Evolutionary conservation across 352 stramenopile genomes (phyloP), one percentile per base, ranked within the genome.

Genomic region (Pythium phragmiticola): DNA sequence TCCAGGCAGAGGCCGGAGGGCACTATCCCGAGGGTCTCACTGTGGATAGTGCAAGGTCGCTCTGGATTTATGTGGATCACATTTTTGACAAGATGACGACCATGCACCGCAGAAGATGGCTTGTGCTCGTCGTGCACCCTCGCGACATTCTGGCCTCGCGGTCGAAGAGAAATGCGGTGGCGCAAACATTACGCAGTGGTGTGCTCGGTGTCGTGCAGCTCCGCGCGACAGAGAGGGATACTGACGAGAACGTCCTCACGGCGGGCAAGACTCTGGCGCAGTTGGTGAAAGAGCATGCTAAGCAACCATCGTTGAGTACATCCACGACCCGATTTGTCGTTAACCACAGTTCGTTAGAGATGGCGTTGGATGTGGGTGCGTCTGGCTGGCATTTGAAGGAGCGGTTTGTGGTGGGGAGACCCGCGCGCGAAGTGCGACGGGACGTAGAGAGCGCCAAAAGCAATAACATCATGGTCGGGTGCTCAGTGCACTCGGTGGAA

Each of bases 401-500:
- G 54, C 41, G 23, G 4, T 11, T 61, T 5, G 21, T 72, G 13
- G 30, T 56, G 28, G 30, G 19, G 26, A 37, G 17, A 16, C n/a
- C n/a, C 7, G 5, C 53, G 8, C 3, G 13, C 2, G 64, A 54
- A 3, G 5, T 65, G 28, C 6, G 28, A 2, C 33, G 21, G 28
- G 30, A 43, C 3, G 9, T 66, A 2, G 16, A 47, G 3, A 12
- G 33, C 3, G 58, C 57, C 21, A 45, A 34, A 14, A 11, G n/a
- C 16, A 33, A 42, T 2, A n/a, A 60, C 30, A 19, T 69, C 21
- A 37, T 73, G 4, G 49, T 75, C 17, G 75, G 75, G 8, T 78
- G 70, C 58, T 87, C 78, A 0, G 77, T 84, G 51, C 77, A 87
- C 42, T 70, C 64, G 3, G 65, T 76, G 0, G 57, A 66, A 8